Percentiles rank a stretch among this genome's conserved stretches.
phyloP scores from a whole-genome alignment of 2,329 filamentous ascomycete species.

The Grosmannia clavigera region DNA sequence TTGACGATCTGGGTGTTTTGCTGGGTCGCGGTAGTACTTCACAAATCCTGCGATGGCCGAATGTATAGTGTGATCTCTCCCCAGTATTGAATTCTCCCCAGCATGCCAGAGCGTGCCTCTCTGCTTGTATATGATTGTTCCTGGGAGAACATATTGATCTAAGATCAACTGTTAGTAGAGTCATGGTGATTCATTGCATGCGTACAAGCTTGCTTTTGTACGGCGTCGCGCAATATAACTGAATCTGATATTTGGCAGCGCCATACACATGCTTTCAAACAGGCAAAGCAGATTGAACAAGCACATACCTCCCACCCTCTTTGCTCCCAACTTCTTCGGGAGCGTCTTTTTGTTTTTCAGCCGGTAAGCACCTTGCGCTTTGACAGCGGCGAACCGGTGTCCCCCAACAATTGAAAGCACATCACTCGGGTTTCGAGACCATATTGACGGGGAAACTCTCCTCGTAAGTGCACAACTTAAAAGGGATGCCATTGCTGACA shows the following conservation, averaged over 20 bases:
- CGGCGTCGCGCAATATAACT: background rate
- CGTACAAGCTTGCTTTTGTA: background rate
- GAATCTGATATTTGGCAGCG: background rate
- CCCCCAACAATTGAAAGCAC: slow-evolving; percentile 24
- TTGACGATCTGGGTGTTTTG: slow-evolving; percentile 69
- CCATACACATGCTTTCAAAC: background rate
- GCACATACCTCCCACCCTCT: slow-evolving; percentile 66
- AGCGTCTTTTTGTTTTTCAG: slow-evolving; percentile 45
- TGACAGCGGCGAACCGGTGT: slow-evolving; percentile 44
- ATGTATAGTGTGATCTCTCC: slow-evolving; percentile 92
- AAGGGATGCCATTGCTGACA: slow-evolving; percentile 30
- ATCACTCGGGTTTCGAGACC: background rate
- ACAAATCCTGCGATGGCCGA: slow-evolving; percentile 79
- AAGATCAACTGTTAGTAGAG: background rate
- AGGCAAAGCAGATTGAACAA: background rate
- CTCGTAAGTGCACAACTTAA: slow-evolving; percentile 17
- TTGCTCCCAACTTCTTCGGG: slow-evolving; percentile 81
- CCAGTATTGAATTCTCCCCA: slow-evolving; percentile 90
- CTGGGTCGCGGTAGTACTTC: slow-evolving; percentile 88
- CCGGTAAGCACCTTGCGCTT: slow-evolving; percentile 58
- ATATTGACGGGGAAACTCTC: background rate
- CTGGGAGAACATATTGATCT: slow-evolving; percentile 89
- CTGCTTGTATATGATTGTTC: slow-evolving; percentile 97
- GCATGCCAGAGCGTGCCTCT: slow-evolving; percentile 89
- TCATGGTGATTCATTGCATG: background rate